Base-by-base conservation (phyloP, 1,284 basidiomycete species). In the Marasmius oreades region DNA sequence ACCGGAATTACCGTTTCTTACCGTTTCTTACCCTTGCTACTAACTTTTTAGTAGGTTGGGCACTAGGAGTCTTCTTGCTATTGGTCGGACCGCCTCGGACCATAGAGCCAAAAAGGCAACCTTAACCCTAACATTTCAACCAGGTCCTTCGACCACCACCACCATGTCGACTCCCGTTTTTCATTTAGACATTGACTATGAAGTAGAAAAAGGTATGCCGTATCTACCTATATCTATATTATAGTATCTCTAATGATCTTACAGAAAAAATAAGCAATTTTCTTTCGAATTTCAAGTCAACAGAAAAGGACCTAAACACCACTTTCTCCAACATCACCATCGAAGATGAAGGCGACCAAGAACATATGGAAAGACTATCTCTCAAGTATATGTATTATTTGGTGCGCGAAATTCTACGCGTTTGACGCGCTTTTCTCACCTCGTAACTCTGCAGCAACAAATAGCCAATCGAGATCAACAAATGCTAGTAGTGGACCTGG, bases 391-490 rank as follows among this genome's bases (percentile, higher is more conserved):
- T 95, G 83, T 79, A 83, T 53, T 91, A 95, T 67, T 77, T 99
- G 70, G 93, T 95, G 70, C 69, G 88, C 69, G 57, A 64, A 48
- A 39, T 53, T 2, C 45, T 42, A 45, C 52, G 55, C 55, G 51
- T 67, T 67, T 63, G 62, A 65, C 66, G 68, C 67, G 64, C 66
- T 56, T 67, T 63, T 53, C 61, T 70, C 58, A 68, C 54, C 31
- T 33, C n/a, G 14, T 22, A 51, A 56, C 61, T 60, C 61, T 64
- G 56, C 59, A 95, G 91, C 92, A 95, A 89, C 81, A 81, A 53
- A 90, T 99, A 59, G 92, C 95, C 52, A 97, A 99, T 72, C 84
- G 96, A 46, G 90, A 96, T 59, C 91, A 95, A 68, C 84, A 92
- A 62, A 88, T 88, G 80, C 77, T 95, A 16, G 75, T 85, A 44